Evolutionary conservation across 1,284 basidiomycete genomes (phyloP).

Genomic region (Meira nashicola): DNA sequence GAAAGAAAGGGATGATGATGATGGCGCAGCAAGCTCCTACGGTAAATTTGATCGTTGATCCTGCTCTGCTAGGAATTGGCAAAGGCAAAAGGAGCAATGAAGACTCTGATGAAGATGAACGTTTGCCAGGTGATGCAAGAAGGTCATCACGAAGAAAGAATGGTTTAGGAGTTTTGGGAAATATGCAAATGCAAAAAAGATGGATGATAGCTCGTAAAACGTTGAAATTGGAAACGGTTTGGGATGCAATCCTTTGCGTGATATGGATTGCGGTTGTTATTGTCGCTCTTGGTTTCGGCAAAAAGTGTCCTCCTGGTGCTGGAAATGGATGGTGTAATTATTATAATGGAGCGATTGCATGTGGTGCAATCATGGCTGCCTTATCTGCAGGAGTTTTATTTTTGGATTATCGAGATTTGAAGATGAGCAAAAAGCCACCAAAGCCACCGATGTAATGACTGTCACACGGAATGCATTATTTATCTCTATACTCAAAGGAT

Average conservation of each 20-base stretch:
- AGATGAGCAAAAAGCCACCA: conserved; percentile 20
- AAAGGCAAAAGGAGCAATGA: conserved; percentile 14
- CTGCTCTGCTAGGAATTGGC: conserved; percentile 20
- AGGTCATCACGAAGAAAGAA: conserved; percentile 18
- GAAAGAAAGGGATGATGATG: conserved; percentile 11
- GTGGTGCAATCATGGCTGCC: conserved; percentile 21
- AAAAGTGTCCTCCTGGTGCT: conserved; percentile 24
- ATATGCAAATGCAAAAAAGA: conserved; percentile 25
- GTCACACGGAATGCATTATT: too few relatives aligned
- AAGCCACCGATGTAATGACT: conserved; percentile 1
- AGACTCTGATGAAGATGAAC: conserved; percentile 15
- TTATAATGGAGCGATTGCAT: conserved; percentile 38
- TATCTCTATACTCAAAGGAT: too few relatives aligned
- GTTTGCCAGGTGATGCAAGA: conserved; percentile 17
- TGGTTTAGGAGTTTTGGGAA: conserved; percentile 21
- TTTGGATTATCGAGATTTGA: conserved; percentile 24
- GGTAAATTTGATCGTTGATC: conserved; percentile 45
- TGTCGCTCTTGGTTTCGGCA: conserved; percentile 25
- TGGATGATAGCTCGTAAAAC: conserved; percentile 26
- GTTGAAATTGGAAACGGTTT: conserved; percentile 28
- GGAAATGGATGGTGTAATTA: conserved; percentile 34
- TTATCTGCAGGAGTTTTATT: conserved; percentile 23
- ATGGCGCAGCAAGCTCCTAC: conserved; percentile 16
- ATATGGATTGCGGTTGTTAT: conserved; percentile 31
- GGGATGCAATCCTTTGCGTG: conserved; percentile 29